Percentiles rank a stretch among this genome's conserved stretches.
These are phyloP conservation scores for Rosa hybrid DNA, from an alignment of 331 rosid species.

Conservation along the genomic window DNA sequence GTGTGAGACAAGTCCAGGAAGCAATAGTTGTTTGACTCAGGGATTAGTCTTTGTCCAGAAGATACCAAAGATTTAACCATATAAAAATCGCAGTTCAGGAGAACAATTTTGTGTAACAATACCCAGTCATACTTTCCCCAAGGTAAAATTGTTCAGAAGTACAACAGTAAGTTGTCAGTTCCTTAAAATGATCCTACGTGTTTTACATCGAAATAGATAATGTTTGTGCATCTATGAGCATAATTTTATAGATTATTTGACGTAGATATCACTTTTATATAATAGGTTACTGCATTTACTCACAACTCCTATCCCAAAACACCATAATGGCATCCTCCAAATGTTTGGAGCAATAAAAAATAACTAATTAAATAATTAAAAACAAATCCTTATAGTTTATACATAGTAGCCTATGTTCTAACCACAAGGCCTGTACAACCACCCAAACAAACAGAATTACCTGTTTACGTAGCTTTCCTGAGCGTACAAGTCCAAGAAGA, in stretches of 20 bases:
- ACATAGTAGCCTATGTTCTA: background rate
- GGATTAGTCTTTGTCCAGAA: background rate
- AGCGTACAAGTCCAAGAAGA: conserved; percentile 70
- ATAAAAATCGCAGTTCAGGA: background rate
- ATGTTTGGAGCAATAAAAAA: background rate
- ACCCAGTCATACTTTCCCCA: background rate
- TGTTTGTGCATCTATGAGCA: background rate
- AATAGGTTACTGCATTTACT: background rate
- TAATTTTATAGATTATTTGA: background rate
- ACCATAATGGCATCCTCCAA: background rate
- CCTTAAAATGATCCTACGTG: background rate
- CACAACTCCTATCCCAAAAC: background rate
- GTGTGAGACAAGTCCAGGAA: background rate
- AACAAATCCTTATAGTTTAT: background rate
- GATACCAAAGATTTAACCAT: background rate
- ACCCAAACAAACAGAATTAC: conserved; percentile 34
- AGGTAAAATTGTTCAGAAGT: background rate
- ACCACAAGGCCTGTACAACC: background rate
- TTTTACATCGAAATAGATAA: background rate
- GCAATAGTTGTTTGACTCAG: background rate
- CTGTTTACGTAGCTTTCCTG: conserved; percentile 74
- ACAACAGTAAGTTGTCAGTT: background rate
- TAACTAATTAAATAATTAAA: background rate
- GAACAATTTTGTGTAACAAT: background rate
- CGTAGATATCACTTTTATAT: background rate